Percentiles rank a stretch among this genome's conserved stretches.
These are phyloP conservation scores for Litchi chinensis DNA, from an alignment of 345 rosid species.

Conservation along the genomic window DNA sequence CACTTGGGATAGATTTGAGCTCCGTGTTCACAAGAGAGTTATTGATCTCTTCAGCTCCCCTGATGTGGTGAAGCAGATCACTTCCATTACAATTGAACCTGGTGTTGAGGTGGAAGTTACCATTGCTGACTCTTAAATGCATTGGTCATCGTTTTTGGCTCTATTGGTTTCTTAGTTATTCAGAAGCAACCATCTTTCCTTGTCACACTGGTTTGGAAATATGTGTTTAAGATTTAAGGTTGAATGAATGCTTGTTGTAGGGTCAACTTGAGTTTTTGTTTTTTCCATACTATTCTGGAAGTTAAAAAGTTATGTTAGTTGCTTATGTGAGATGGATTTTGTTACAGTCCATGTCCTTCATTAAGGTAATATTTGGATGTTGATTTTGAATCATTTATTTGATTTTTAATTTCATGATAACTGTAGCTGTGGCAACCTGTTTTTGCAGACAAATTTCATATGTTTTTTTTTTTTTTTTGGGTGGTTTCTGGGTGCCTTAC, in stretches of 20 bases:
- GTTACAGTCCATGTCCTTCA: slow-evolving; percentile 3
- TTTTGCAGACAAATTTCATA: too few relatives aligned
- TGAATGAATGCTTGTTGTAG: slow-evolving; percentile 10
- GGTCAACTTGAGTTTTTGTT: slow-evolving; percentile 20
- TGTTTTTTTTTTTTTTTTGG: too few relatives aligned
- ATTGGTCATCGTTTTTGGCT: slow-evolving; percentile 10
- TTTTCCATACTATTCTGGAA: slow-evolving; percentile 18
- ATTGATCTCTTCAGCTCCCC: slow-evolving; percentile 77
- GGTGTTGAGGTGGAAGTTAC: slow-evolving; percentile 83
- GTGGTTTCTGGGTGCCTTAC: too few relatives aligned
- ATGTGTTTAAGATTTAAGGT: slow-evolving; percentile 11
- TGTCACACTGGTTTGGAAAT: slow-evolving; percentile 13
- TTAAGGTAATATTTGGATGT: not conserved
- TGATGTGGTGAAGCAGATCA: slow-evolving; percentile 77
- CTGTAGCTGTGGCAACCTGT: too few relatives aligned
- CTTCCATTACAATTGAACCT: slow-evolving; percentile 73
- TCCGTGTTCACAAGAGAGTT: slow-evolving; percentile 73
- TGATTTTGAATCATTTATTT: not conserved
- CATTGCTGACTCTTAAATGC: slow-evolving; percentile 53
- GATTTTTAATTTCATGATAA: not conserved
- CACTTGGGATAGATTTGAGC: slow-evolving; percentile 77
- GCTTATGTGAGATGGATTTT: slow-evolving; percentile 23
- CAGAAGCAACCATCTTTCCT: not conserved
- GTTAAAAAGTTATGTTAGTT: not conserved
- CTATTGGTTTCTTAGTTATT: slow-evolving; percentile 2